These are phyloP conservation scores for Kwoniella sp. DNA, from an alignment of 768 basidiomycete species.

Conservation along the genomic window DNA sequence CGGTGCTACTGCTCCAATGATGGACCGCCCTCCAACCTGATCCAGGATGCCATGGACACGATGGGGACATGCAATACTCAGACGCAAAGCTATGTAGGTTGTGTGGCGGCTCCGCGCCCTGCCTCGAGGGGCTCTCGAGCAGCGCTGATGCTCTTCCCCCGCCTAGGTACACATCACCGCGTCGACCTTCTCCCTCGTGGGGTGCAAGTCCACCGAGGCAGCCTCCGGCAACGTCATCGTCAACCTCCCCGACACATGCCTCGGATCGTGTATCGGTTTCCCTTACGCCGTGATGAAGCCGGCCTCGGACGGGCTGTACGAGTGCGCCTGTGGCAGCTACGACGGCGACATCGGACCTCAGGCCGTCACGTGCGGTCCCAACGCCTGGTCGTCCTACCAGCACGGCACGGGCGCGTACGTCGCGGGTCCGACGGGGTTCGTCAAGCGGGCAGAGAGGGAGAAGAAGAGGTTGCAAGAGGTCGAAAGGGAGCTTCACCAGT, in stretches of 20 bases:
- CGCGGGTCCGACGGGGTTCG: conserved; percentile 6
- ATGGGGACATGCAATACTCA: not conserved
- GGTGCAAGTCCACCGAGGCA: conserved; percentile 1
- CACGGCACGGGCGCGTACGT: not conserved
- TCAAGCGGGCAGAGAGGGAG: conserved; percentile 1
- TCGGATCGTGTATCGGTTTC: not conserved
- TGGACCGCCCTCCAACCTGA: not conserved
- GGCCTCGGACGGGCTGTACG: not conserved
- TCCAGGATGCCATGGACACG: not conserved
- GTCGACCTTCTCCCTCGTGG: conserved; percentile 1
- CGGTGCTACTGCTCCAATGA: conserved; percentile 7
- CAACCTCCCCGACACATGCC: not conserved
- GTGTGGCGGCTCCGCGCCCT: not conserved
- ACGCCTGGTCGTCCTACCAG: not conserved
- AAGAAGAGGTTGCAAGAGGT: not conserved
- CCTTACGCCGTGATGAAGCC: not conserved
- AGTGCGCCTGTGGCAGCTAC: conserved; percentile 3
- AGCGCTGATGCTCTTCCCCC: not conserved
- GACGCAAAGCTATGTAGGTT: conserved; percentile 4
- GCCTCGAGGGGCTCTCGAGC: not conserved
- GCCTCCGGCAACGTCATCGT: conserved; percentile 1
- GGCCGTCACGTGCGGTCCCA: not conserved
- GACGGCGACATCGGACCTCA: conserved; percentile 1
- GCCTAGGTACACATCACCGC: conserved; percentile 1
- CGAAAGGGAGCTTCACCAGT: not conserved